Evolutionary conservation across 257 asterid genomes (phyloP), one percentile per base, ranked within the genome.

Genomic region (Nicotiana tomentosiformis): DNA sequence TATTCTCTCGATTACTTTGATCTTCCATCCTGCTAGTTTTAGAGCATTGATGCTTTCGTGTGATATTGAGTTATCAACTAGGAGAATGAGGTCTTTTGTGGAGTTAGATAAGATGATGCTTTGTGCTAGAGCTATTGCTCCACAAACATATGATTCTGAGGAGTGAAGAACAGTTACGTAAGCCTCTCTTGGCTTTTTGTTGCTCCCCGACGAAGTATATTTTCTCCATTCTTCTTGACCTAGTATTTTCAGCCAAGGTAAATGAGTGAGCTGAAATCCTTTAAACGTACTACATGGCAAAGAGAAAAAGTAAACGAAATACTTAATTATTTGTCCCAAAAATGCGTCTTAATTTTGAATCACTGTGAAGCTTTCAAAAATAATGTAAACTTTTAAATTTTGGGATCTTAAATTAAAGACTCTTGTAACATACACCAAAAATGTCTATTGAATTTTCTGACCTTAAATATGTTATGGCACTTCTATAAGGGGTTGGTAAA

Each of bases 41-140:
- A 87, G 84, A 4, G 84, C 88, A 76, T 60, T 23, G 4, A 64
- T n/a, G 32, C 89, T 84, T 61, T 85, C 82, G 39, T 32, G 15
- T 32, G 90, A 85, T 35, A 89, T 65, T 7, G 82, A 58, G 58
- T 85, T 83, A 66, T 89, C 91, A 1, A 84, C 86, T 18, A 89
- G 88, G 49, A 89, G 79, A 81, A 89, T 65, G 1, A 87, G 89
- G 80, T 89, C 91, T 84, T 84, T 89, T 15, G 88, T 84, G 17
- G 89, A 60, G 79, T 86, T 84, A 43, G 83, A 87, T 58, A 77
- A 68, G 58, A 82, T 68, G 76, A 89, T 85, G 78, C 89, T 89
- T 67, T 89, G 90, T 5, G 90, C 91, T 60, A 89, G 20, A 76
- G 85, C 84, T 80, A 87, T 87, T 81, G 90, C 90, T 39, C 91